Conservation (phyloP, 2,329 filamentous ascomycete genomes). For the Clonostachys solani region DNA sequence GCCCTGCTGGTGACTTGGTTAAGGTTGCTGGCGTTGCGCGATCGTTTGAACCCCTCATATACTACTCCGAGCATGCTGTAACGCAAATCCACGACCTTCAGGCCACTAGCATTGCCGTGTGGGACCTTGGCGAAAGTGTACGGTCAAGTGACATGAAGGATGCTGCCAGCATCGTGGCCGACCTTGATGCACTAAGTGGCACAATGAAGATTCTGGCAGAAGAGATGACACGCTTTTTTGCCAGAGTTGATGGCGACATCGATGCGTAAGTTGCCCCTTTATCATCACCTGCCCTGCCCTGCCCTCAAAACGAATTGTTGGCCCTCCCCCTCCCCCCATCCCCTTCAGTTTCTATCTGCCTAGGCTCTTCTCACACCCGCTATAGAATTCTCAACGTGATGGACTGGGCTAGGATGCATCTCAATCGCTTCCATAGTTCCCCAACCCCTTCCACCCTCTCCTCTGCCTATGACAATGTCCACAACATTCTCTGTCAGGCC, state of each 20-base stretch:
- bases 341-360: background rate
- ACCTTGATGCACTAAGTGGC: constrained; percentile 81
- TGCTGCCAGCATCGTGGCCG: constrained; percentile 77
- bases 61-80: constrained; percentile 87
- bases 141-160: constrained; percentile 88
- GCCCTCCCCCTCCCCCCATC: background rate
- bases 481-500: constrained; percentile 66
- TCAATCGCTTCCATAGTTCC: constrained; percentile 62
- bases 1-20: constrained; percentile 62
- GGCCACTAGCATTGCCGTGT: constrained; percentile 88
- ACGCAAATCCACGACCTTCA: constrained; percentile 84
- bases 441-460: constrained; percentile 56
- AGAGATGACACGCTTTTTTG: constrained; percentile 88
- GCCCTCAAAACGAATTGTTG: constrained; percentile 1
- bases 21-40: constrained; percentile 87
- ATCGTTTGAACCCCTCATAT: constrained; percentile 90
- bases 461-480: constrained; percentile 76
- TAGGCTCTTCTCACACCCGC: constrained; percentile 4
- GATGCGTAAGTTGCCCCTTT: constrained; percentile 56
- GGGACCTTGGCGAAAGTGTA: constrained; percentile 90
- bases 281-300: background rate
- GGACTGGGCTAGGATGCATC: constrained; percentile 90
- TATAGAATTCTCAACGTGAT: constrained; percentile 82
- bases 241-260: constrained; percentile 88
- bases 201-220: constrained; percentile 79